Conservation (phyloP, 805 yeast genomes). For the Ogataea zsoltii region DNA sequence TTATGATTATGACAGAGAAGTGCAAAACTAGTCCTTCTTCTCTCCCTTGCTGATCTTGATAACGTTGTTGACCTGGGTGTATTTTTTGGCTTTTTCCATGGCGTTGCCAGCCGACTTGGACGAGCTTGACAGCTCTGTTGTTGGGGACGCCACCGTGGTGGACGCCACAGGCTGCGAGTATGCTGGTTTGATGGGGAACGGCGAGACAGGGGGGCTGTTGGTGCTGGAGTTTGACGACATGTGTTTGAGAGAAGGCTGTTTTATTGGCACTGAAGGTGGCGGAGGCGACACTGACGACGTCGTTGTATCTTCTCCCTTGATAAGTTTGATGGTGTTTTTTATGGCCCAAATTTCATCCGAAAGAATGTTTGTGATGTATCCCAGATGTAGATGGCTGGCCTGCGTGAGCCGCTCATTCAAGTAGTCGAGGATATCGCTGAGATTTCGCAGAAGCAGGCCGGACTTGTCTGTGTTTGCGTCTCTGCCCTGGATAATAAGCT, state of each 20-base stretch:
- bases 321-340: conserved; percentile 22
- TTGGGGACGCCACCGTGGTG: conserved; percentile 14
- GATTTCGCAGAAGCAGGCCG: conserved; percentile 15
- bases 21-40: conserved; percentile 27
- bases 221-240: conserved; percentile 3
- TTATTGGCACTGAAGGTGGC: not conserved
- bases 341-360: conserved; percentile 29
- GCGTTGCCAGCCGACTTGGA: conserved; percentile 7
- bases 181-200: conserved; percentile 24
- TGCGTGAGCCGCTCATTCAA: conserved; percentile 18
- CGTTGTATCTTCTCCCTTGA: conserved; percentile 19
- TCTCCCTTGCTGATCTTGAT: conserved; percentile 30
- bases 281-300: too few species aligned
- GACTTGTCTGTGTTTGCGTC: conserved; percentile 13
- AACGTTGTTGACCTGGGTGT: conserved; percentile 17
- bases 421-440: conserved; percentile 12
- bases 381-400: conserved; percentile 15
- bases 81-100: conserved; percentile 16
- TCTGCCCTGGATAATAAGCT: conserved; percentile 14
- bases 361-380: conserved; percentile 19
- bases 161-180: conserved; percentile 20
- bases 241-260: not conserved
- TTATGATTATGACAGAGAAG: conserved; percentile 48
- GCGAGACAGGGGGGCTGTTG: conserved; percentile 9
- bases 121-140: conserved; percentile 12